Evolutionary conservation across 2,329 filamentous ascomycete species (phyloP).

Genomic region (Trichoderma citrinoviride): DNA sequence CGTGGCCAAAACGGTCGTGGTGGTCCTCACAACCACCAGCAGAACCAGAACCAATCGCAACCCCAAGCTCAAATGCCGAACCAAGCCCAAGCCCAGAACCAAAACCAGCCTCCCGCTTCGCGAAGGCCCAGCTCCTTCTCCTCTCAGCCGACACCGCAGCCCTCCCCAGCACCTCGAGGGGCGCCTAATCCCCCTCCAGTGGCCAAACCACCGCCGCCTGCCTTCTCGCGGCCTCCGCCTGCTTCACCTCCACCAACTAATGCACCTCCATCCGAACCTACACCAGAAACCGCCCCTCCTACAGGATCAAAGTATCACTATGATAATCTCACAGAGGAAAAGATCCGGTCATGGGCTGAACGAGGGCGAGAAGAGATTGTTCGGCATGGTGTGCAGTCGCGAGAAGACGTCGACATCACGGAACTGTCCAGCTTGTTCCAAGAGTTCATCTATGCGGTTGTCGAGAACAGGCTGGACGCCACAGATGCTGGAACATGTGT

Average conservation of each 20-base stretch:
- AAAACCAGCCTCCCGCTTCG: slow-evolving; percentile 24
- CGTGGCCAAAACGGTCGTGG: slow-evolving; percentile 36
- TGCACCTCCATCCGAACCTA: slow-evolving; percentile 26
- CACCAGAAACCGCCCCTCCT: slow-evolving; percentile 34
- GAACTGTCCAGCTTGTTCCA: slow-evolving; percentile 74
- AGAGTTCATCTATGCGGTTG: slow-evolving; percentile 74
- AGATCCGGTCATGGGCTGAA: slow-evolving; percentile 64
- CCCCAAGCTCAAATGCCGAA: neutral
- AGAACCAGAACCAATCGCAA: neutral
- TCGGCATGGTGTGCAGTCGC: slow-evolving; percentile 61
- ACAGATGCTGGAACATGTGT: slow-evolving; percentile 69
- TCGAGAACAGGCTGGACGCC: slow-evolving; percentile 66
- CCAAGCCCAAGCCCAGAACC: slow-evolving; percentile 21
- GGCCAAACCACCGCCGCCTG: slow-evolving; percentile 26
- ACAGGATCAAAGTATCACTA: slow-evolving; percentile 62
- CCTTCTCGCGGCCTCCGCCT: slow-evolving; percentile 27
- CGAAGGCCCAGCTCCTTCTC: slow-evolving; percentile 26
- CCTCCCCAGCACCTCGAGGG: slow-evolving; percentile 25
- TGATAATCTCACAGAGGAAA: slow-evolving; percentile 69
- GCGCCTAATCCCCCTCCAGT: slow-evolving; percentile 25
- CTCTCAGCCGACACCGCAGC: slow-evolving; percentile 22
- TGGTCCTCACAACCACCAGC: slow-evolving; percentile 27
- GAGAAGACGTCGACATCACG: slow-evolving; percentile 64
- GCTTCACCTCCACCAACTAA: slow-evolving; percentile 25
- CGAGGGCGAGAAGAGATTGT: slow-evolving; percentile 66